These are phyloP conservation scores for Metschnikowia santaceciliae DNA, from an alignment of 805 yeast species.

Conservation along the genomic window DNA sequence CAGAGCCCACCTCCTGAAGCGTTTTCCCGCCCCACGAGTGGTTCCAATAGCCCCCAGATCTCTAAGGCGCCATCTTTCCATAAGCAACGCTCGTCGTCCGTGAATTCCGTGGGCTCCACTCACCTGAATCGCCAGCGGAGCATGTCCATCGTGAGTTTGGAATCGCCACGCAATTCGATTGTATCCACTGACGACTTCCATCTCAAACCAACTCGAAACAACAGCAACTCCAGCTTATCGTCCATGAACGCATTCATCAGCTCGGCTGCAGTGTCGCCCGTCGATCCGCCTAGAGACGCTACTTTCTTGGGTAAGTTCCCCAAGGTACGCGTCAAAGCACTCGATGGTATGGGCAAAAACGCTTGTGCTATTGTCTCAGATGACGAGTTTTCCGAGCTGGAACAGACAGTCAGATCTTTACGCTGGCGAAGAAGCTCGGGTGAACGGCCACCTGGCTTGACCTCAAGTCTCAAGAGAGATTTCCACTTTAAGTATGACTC, in stretches of 20 bases:
- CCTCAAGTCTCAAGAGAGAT: constrained; percentile 15
- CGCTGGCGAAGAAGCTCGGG: constrained; percentile 17
- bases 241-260: constrained; percentile 10
- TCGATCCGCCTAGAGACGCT: constrained; percentile 7
- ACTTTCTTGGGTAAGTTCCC: constrained; percentile 3
- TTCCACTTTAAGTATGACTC: constrained; percentile 16
- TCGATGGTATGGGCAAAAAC: constrained; percentile 6
- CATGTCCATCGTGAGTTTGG: constrained; percentile 36
- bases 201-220: constrained; percentile 29
- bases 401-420: constrained; percentile 11
- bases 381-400: constrained; percentile 34
- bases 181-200: constrained; percentile 35
- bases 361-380: constrained; percentile 30
- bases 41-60: constrained; percentile 1
- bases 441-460: constrained; percentile 14
- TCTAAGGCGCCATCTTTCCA: constrained; percentile 1
- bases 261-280: constrained; percentile 11
- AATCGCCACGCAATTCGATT: constrained; percentile 39
- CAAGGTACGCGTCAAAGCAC: background rate
- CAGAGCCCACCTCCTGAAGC: constrained; percentile 5
- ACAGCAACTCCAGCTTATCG: constrained; percentile 26
- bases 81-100: constrained; percentile 32
- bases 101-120: constrained; percentile 28
- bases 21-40: background rate
- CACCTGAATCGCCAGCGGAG: constrained; percentile 27